Percentiles rank a stretch among this genome's conserved stretches.
phyloP scores from a whole-genome alignment of 306 rosid genomes.

The Arachis hypogaea region DNA sequence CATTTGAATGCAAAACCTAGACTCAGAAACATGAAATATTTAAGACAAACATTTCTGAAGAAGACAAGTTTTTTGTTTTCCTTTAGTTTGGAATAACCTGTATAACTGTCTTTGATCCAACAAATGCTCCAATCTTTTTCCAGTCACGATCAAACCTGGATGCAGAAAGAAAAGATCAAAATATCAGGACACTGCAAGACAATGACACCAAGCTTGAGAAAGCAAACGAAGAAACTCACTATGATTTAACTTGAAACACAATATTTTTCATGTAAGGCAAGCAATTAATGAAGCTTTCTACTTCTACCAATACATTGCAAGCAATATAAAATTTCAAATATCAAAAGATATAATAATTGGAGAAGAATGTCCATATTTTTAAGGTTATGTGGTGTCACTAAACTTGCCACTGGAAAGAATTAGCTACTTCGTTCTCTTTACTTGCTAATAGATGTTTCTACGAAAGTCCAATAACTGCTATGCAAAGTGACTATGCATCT shows the following conservation, averaged over 20 bases:
- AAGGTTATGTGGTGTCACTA: background rate
- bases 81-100: slow-evolving; percentile 53
- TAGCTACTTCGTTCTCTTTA: background rate
- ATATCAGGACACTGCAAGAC: background rate
- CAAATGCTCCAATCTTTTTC: slow-evolving; percentile 89
- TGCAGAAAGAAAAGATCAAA: background rate
- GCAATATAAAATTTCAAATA: slow-evolving; percentile 19
- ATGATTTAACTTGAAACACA: background rate
- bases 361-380: slow-evolving; percentile 12
- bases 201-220: background rate
- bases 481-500: background rate
- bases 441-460: slow-evolving; percentile 3
- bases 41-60: background rate
- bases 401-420: background rate
- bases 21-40: background rate
- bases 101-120: slow-evolving; percentile 83
- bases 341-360: background rate
- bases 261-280: background rate
- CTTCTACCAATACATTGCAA: background rate
- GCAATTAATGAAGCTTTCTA: slow-evolving; percentile 4
- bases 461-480: background rate
- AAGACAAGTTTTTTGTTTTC: slow-evolving; percentile 14
- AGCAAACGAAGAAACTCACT: background rate
- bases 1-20: slow-evolving; percentile 10
- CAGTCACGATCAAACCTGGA: slow-evolving; percentile 88